Conservation (phyloP, 2,329 filamentous ascomycete species). For the Seiridium unicorne region DNA sequence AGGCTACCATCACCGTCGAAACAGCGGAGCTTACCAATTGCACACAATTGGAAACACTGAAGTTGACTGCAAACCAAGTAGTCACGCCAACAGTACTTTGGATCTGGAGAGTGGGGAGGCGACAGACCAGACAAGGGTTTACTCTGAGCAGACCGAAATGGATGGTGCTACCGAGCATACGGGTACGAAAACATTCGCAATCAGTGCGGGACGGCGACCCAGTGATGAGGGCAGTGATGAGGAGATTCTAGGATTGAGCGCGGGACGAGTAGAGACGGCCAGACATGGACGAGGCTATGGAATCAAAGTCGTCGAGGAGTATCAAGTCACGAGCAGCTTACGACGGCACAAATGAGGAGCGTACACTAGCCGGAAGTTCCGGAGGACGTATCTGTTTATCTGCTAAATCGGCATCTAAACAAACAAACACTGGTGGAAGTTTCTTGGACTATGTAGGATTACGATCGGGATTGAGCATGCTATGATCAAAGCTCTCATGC, state of each 20-base stretch:
- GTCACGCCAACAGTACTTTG: not conserved
- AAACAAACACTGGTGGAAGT: not conserved
- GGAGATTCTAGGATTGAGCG: not conserved
- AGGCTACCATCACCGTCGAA: not conserved
- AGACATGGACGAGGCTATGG: not conserved
- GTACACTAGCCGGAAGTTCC: no score
- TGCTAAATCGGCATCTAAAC: not conserved
- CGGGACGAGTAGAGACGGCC: not conserved
- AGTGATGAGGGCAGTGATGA: not conserved
- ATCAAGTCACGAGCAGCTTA: constrained; percentile 1
- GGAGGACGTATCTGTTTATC: no score
- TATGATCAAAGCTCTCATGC: no score
- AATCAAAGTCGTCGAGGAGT: not conserved
- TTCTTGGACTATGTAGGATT: no score
- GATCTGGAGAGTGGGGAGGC: not conserved
- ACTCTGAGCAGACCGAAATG: no score
- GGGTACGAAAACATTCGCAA: not conserved
- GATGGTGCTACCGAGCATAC: not conserved
- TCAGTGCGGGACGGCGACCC: not conserved
- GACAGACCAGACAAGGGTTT: no score
- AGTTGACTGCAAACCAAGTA: not conserved
- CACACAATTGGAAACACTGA: not conserved
- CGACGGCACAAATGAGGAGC: not conserved
- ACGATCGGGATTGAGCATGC: no score
- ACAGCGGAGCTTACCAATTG: not conserved